phyloP scores from a whole-genome alignment of 805 yeast genomes.

The Yueomyces sinensis region DNA sequence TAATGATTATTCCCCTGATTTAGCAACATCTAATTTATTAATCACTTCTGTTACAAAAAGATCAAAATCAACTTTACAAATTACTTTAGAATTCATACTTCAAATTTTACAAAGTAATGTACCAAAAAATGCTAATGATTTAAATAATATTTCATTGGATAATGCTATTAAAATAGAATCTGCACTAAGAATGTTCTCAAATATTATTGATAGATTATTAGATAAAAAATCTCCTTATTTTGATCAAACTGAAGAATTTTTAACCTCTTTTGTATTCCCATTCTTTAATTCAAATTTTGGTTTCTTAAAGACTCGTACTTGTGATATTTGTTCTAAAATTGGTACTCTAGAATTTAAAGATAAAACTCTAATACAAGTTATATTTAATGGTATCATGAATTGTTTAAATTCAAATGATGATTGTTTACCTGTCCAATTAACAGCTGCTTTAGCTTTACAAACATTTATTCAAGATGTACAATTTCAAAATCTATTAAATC shows the following conservation, averaged over 20 bases:
- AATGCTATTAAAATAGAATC: conserved; percentile 65
- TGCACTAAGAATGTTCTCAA: conserved; percentile 63
- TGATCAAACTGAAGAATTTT: conserved; percentile 54
- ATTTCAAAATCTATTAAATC: conserved; percentile 55
- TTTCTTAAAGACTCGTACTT: conserved; percentile 65
- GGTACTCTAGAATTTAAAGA: conserved; percentile 43
- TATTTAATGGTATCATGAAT: conserved; percentile 34
- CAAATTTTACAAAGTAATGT: conserved; percentile 27
- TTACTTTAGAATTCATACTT: conserved; percentile 49
- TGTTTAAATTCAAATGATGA: conserved; percentile 31
- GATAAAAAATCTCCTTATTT: conserved; percentile 42
- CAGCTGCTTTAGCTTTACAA: conserved; percentile 78
- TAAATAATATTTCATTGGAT: conserved; percentile 28
- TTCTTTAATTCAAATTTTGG: conserved; percentile 47
- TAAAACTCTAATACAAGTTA: conserved; percentile 22
- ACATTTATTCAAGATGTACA: conserved; percentile 52
- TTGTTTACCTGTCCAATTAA: conserved; percentile 62
- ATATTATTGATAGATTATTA: conserved; percentile 48
- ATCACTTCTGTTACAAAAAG: conserved; percentile 61
- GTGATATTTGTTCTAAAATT: conserved; percentile 53
- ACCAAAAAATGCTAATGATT: conserved; percentile 6
- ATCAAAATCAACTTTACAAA: conserved; percentile 42
- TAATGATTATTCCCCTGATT: conserved; percentile 56
- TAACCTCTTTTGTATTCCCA: conserved; percentile 55
- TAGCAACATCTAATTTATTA: conserved; percentile 65